A percentile compares a stretch with the other conserved stretches of the same genome.
Conservation (phyloP, 352 stramenopile species). For the Phytophthora crassamura region DNA sequence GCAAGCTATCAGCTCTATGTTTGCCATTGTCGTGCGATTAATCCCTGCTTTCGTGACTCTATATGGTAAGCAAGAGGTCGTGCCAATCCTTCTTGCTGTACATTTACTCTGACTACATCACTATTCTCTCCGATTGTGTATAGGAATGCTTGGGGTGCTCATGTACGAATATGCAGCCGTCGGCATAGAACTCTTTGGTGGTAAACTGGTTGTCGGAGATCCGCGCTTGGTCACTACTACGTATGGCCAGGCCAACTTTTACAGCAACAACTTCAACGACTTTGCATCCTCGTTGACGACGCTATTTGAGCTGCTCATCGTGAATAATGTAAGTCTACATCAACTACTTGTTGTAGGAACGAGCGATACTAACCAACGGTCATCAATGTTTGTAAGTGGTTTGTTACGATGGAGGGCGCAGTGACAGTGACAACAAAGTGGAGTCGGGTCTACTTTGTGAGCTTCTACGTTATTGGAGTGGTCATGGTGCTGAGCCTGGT, state of each 20-base stretch:
- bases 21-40: slow-evolving; percentile 55
- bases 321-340: slow-evolving; percentile 69
- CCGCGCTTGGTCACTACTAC: slow-evolving; percentile 38
- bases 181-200: slow-evolving; percentile 71
- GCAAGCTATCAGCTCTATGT: slow-evolving; percentile 57
- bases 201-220: slow-evolving; percentile 53
- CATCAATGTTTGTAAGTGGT: slow-evolving; percentile 51
- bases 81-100: background rate
- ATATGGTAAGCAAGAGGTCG: slow-evolving; percentile 39
- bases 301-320: slow-evolving; percentile 79
- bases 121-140: background rate
- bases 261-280: slow-evolving; percentile 86
- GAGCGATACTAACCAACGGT: background rate
- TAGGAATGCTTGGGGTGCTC: slow-evolving; percentile 65
- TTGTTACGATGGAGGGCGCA: slow-evolving; percentile 71
- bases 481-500: slow-evolving; percentile 79
- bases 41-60: slow-evolving; percentile 64
- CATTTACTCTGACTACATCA: background rate
- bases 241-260: slow-evolving; percentile 64
- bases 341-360: background rate
- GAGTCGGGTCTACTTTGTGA: slow-evolving; percentile 75
- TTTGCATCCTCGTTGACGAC: slow-evolving; percentile 60
- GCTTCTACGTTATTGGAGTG: slow-evolving; percentile 75
- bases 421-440: slow-evolving; percentile 58
- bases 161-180: slow-evolving; percentile 68